Evolutionary conservation across 106 monocot genomes (phyloP), one percentile per base, ranked within the genome.

Genomic region (Acorus gramineus): DNA sequence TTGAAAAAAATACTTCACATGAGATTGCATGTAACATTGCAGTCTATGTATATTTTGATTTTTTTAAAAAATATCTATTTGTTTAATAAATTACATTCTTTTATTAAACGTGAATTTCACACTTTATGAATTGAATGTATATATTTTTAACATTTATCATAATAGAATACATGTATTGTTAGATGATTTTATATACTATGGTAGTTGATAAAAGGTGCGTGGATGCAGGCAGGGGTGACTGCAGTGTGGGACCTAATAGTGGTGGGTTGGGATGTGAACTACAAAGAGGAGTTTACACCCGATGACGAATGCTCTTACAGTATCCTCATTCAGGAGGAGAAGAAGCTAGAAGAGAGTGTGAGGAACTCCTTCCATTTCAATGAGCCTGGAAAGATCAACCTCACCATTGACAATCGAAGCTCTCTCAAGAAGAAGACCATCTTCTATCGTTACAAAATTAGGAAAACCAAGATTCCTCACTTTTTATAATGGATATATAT

Each of bases 251-350:
- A 90, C 68, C 8, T 86, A 4, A 73, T 66, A 11, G 83, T 78
- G 10, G 90, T 86, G 53, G 90, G 90, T 47, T 86, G 86, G 78
- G 90, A 86, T 8, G 86, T 79, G 45, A 60, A 7, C 64, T 84
- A 78, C 74, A 81, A 62, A 68, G 90, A 86, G 42, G 86, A 86
- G 73, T 90, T 86, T 59, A 74, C 79, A n/a, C 90, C 86, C 5
- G 75, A 90, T 2, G 90, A 90, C 56, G 90, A 90, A 61, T 58
- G 82, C 42, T 86, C 85, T 5, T 90, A 90, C 61, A 73, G 44
- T 42, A 73, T 90, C 11, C 64, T 90, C 48, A 82, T 90, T 44
- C 59, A 52, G 14, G 71, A 78, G 61, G 90, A 83, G 49, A 83
- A 71, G 76, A 86, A 64, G 66, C 52, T 83, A 3, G 86, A 79